Base-by-base conservation (phyloP, 306 rosid genomes). In the Rosa rugosa region DNA sequence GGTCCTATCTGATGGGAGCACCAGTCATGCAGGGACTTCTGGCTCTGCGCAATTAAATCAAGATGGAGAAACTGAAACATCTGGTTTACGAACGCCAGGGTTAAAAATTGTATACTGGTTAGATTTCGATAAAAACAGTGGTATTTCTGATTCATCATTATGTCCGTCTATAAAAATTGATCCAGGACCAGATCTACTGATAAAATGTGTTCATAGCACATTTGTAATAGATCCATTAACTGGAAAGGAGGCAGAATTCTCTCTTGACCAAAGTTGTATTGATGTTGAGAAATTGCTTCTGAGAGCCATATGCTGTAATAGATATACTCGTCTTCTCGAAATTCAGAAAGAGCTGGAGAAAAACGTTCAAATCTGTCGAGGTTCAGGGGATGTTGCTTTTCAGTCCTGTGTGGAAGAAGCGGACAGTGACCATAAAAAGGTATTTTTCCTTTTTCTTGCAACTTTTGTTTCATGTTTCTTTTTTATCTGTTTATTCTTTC, bases 221-320 rank as follows among this genome's bases (percentile, higher is more conserved):
- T 96, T 96, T 86, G 96, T 89, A 66, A 90, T 96, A 83, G 99
- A 96, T 87, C 98, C 99, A 3, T 79, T 80, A 80, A 90, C 94
- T 6, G 93, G 92, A 82, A 93, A 89, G 88, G 98, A 91, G 81
- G 97, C 98, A 75, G 94, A 93, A 77, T 84, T 96, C 81, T 79
- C 66, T 57, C 88, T 96, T 86, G 96, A 93, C 78, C 97, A 89
- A 86, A 90, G 89, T 83, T 90, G 96, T 85, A 93, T 96, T 72
- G 99, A 93, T 81, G 99, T 93, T 77, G 99, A 96, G 90, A 82
- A 90, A 79, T 89, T 96, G 87, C 89, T 96, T 75, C 79, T 96
- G 71, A 90, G 91, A 84, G 98, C 98, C 75, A 93, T 96, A 81
- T 86, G 88, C 82, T 96, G 99, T 84, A 86, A 93, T 82, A 86